Evolutionary conservation across 371 early-diverging fungal genomes (phyloP), one percentile per base, ranked within the genome.

Genomic region (Blakeslea trispora): DNA sequence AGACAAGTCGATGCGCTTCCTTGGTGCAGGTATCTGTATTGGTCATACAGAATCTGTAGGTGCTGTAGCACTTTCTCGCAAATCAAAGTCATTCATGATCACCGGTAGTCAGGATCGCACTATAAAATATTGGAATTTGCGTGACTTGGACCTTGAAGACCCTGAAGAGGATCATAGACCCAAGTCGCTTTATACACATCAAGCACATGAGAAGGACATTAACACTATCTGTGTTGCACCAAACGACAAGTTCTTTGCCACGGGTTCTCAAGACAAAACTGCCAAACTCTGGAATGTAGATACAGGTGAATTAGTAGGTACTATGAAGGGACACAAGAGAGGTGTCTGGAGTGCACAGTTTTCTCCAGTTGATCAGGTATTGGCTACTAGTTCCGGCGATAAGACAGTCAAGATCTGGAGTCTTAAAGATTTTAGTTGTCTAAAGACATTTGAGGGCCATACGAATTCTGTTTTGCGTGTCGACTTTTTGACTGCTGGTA

Each of bases 171-270:
- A 74, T 3, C 62, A 69, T 15, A 77, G 73, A 6, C 81, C 83
- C 44, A 85, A 81, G 53, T 80, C 96, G 1, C 68, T 83, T 32
- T 97, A 86, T 66, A 98, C 96, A 19, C 83, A 93, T 72, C 89
- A 89, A 65, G 97, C 96, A 0, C 99, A 99, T 75, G 98, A 96
- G 31, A 96, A 95, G 77, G 98, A 98, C 68, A 96, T 99, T 68
- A 97, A 99, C 66, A 81, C 94, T 2, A 82, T 99, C 24, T 84
- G 91, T 28, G 82, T 99, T 24, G 85, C 97, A 3, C 96, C 96
- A 3, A 95, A 95, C 73, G 94, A 96, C 69, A 85, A 87, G 50
- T 63, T 92, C 14, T 93, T 99, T 79, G 98, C 96, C 0, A 94
- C 97, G 7, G 98, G 92, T 18, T 95, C 97, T 24, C 97, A 97